Base-by-base conservation (phyloP, 2,329 filamentous ascomycete species). In the Beauveria varroae region DNA sequence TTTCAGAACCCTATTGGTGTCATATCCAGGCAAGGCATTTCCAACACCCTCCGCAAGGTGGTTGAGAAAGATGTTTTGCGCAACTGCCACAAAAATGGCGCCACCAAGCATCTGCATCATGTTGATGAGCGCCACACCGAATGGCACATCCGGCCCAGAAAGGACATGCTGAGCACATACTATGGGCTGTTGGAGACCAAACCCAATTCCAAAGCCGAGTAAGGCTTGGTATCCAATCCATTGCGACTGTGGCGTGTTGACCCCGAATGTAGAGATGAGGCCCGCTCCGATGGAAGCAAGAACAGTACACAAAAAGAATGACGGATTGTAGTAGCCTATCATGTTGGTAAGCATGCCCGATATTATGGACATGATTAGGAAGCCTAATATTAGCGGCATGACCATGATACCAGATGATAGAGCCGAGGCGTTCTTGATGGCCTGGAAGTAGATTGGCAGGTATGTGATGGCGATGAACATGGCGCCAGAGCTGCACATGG, bases 151-250 rank as follows among this genome's bases (percentile, higher is more conserved):
- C 0, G 69, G 70, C 5, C 67, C 59, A 9, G 63, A 65, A 20
- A 79, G 65, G 0, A 78, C 77, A 0, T 76, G 74, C 61, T 80
- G 78, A 0, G 74, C 72, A 1, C 74, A 76, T 9, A 79, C 72
- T 2, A 76, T 65, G 2, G 76, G 71, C 40, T 77, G 71, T 56
- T 80, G 77, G 28, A 79, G 69, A 4, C 71, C 70, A 2, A 76
- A 64, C 20, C 78, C 78, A 5, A 75, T 67, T 0, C 77, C 78
- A 1, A 75, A 62, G 3, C 79, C 78, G 7, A 72, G 70, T n/a
- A 81, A 60, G 3, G 73, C 68, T 65, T 79, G 75, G 56, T 73
- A 79, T 2, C 75, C 76, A 40, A 79, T 74, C 77, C 78, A 81
- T 43, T 70, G 66, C 0, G 63, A 65, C 0, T 70, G 65, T 0